Evolutionary conservation across 768 basidiomycete species (phyloP), one percentile per base, ranked within the genome.

Genomic region (Cystofilobasidium bisporidii): DNA sequence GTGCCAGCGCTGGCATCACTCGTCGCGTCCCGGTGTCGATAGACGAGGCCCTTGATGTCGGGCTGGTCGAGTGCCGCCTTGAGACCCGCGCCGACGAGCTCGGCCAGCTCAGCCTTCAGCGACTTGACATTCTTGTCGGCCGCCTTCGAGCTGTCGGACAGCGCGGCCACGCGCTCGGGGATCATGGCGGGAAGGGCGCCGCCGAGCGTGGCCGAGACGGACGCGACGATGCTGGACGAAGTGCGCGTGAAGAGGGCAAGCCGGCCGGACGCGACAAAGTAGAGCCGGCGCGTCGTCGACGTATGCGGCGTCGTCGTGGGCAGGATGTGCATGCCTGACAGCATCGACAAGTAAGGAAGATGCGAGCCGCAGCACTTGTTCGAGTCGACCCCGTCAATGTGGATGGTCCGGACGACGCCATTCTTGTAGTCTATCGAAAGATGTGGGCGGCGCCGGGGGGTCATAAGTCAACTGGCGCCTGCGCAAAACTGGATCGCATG

Each of bases 261-360:
- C 28, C 91, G 85, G 20, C 87, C 86, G 6, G 91, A 91, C n/a
- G 85, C 79, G 60, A 87, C 81, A 79, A 96, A 92, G 78, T 85
- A 88, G 6, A 93, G 81, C 30, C 89, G 85, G 28, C 83, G 84
- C 65, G 86, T 85, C 0, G 83, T 82, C 28, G 67, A 55, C 17
- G 67, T 53, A 38, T 68, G 67, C 17, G 67, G 67, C 24, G 61
- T 63, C n/a, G 67, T 63, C n/a, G 30, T 30, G 53, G 89, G 76
- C 79, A 88, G 86, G 61, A 89, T 78, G 72, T 88, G 84, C 36
- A 88, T 81, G 72, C 86, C 85, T 70, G 86, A 81, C 2, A 77
- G 71, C 38, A 69, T 67, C 0, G 78, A 70, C 59, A 92, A 81
- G 62, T 84, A 84, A 9, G 90, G 87, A 63, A 87, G 81, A 75